phyloP scores from a whole-genome alignment of 1,284 basidiomycete species.

The Melampsora americana region DNA sequence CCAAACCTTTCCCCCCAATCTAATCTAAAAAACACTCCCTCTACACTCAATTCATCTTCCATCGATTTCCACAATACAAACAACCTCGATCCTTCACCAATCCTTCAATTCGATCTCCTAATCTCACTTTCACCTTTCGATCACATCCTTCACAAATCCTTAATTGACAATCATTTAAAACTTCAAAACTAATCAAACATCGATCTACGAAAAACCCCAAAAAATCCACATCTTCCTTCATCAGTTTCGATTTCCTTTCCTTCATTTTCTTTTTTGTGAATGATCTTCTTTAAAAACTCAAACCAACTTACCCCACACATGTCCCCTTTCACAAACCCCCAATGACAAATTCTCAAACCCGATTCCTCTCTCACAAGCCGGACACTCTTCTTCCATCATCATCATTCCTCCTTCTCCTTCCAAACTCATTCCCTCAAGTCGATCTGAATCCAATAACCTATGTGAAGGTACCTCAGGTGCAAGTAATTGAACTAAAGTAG shows the following conservation, averaged over 20 bases:
- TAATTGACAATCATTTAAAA: constrained; percentile 13
- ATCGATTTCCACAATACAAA: constrained; percentile 37
- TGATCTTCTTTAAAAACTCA: no score
- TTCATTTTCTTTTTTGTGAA: no score
- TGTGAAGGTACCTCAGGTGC: constrained; percentile 24
- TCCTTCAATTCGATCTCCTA: no score
- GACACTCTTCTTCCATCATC: constrained; percentile 36
- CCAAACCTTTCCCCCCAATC: no score
- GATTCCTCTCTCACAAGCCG: constrained; percentile 15
- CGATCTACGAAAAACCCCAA: constrained; percentile 12
- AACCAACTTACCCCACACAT: constrained; percentile 35
- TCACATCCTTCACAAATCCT: constrained; percentile 30
- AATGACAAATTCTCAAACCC: constrained; percentile 24
- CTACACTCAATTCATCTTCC: constrained; percentile 1
- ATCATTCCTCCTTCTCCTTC: no score
- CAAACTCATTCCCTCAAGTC: not conserved
- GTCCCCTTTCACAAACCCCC: constrained; percentile 18
- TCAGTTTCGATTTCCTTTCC: not conserved
- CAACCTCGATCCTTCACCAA: not conserved
- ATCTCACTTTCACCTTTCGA: not conserved
- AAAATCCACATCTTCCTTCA: no score
- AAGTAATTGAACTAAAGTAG: constrained; percentile 15
- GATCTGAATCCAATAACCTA: constrained; percentile 23
- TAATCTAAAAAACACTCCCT: no score
- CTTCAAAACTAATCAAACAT: constrained; percentile 32